These are phyloP conservation scores for Jatropha podagrica DNA, from an alignment of 441 rosid species.

Conservation along the genomic window DNA sequence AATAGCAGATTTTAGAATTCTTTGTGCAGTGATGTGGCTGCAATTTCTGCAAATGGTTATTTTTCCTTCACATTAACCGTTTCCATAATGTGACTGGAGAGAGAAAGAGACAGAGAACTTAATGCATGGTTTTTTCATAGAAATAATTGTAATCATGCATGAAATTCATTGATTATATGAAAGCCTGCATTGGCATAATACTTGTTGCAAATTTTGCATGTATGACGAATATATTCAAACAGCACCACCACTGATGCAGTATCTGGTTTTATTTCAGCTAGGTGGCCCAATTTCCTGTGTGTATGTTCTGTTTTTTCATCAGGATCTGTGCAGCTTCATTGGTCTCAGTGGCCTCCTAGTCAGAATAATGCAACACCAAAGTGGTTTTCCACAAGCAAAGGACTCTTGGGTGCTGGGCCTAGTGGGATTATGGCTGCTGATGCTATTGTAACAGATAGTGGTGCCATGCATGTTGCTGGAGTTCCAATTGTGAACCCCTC, in stretches of 20 bases:
- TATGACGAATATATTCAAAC: background rate
- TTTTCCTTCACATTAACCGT: background rate
- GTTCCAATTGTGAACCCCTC: slow-evolving; percentile 99
- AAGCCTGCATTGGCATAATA: background rate
- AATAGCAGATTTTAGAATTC: background rate
- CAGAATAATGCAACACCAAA: slow-evolving; percentile 63
- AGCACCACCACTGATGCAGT: slow-evolving; percentile 12
- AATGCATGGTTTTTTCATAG: background rate
- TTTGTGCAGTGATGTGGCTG: background rate
- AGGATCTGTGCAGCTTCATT: slow-evolving; percentile 97
- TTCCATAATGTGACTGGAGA: background rate
- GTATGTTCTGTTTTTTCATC: slow-evolving; percentile 98
- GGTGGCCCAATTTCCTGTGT: slow-evolving; percentile 99
- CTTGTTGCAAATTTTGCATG: background rate
- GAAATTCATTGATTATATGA: background rate
- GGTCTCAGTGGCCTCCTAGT: slow-evolving; percentile 97
- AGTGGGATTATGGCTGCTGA: slow-evolving; percentile 99
- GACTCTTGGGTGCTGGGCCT: slow-evolving; percentile 99
- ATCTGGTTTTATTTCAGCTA: slow-evolving; percentile 60
- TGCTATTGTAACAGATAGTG: slow-evolving; percentile 95
- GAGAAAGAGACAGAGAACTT: background rate
- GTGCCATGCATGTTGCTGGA: slow-evolving; percentile 99
- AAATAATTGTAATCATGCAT: background rate
- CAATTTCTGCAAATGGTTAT: no score
- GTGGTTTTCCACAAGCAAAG: slow-evolving; percentile 98